Conservation (phyloP, 2,329 filamentous ascomycete species). For the Botrytis squamosa region DNA sequence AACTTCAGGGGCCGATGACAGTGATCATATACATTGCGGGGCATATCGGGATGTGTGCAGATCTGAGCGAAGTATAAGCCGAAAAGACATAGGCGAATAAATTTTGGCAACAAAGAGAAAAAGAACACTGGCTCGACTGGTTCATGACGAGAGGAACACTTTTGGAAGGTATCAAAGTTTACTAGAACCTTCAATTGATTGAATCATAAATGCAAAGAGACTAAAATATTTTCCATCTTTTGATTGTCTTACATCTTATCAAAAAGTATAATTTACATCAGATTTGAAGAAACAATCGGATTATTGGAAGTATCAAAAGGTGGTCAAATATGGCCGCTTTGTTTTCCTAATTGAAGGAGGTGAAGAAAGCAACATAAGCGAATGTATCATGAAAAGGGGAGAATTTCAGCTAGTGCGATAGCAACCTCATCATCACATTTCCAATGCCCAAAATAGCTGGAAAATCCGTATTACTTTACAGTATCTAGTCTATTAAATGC, state of each 20-base stretch:
- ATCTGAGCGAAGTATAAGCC: not conserved
- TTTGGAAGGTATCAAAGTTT: not conserved
- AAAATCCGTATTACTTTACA: not conserved
- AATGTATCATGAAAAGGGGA: conserved; percentile 3
- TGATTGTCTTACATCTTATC: not conserved
- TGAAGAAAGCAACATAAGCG: not conserved
- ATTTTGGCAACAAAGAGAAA: not conserved
- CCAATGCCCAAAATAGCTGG: not conserved
- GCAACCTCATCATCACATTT: not conserved
- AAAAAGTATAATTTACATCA: not conserved
- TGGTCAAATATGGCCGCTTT: not conserved
- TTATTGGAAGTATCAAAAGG: not conserved
- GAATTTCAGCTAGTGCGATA: not conserved
- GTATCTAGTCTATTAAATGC: not conserved
- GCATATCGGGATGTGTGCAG: not conserved
- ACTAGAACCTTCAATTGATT: not conserved
- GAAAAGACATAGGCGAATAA: not conserved
- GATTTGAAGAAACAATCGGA: not conserved
- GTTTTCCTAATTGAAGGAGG: not conserved
- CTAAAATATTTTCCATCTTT: not conserved
- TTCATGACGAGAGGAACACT: not conserved
- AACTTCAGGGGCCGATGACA: not conserved
- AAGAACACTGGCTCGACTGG: too few species aligned
- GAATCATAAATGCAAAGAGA: not conserved
- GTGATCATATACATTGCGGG: not conserved